phyloP scores from a whole-genome alignment of 805 yeast species.

The Middelhovenomyces tepae region DNA sequence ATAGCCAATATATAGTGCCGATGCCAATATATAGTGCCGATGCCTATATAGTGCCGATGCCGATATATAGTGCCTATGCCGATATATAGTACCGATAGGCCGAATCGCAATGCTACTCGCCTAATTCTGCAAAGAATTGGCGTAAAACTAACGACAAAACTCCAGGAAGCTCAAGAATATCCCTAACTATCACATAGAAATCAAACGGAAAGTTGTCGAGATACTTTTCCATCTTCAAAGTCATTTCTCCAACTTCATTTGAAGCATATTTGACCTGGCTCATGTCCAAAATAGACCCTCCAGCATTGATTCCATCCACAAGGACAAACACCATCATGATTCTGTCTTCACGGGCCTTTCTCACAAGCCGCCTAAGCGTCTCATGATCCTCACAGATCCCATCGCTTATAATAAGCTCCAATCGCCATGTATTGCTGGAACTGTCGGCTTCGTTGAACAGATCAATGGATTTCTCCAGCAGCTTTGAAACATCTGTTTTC shows the following conservation, averaged over 20 bases:
- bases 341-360: slow-evolving; percentile 84
- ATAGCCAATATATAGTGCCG: background rate
- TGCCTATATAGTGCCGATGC: no score
- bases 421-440: slow-evolving; percentile 55
- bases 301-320: slow-evolving; percentile 73
- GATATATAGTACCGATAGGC: no score
- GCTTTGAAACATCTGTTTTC: slow-evolving; percentile 69
- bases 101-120: no score
- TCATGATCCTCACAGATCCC: slow-evolving; percentile 97
- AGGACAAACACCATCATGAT: slow-evolving; percentile 93
- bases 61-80: no score
- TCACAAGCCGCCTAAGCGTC: slow-evolving; percentile 69
- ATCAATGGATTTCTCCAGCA: slow-evolving; percentile 62
- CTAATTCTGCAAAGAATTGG: slow-evolving; percentile 79
- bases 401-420: slow-evolving; percentile 87
- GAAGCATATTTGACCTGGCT: slow-evolving; percentile 79
- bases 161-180: slow-evolving; percentile 82
- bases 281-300: slow-evolving; percentile 89
- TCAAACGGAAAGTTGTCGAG: slow-evolving; percentile 95
- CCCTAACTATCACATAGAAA: slow-evolving; percentile 86
- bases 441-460: slow-evolving; percentile 56
- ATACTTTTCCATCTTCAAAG: slow-evolving; percentile 70
- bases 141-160: slow-evolving; percentile 83
- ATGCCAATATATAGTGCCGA: no score
- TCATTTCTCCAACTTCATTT: slow-evolving; percentile 52